phyloP scores from a whole-genome alignment of 1,284 basidiomycete genomes.

The Takashimella koratensis region DNA sequence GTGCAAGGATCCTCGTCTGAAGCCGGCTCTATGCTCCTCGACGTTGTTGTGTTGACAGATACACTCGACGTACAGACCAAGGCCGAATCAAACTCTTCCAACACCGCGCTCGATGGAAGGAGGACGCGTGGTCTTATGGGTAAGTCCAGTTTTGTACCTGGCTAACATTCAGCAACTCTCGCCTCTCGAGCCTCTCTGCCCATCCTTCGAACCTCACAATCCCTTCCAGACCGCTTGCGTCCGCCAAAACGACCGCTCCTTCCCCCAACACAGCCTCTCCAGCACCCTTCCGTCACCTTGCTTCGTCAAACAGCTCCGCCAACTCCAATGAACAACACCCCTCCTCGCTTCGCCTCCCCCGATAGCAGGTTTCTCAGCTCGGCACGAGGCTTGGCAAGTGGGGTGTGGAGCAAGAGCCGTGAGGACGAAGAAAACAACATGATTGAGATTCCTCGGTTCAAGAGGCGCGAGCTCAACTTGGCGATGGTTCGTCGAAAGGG shows the following conservation, averaged over 20 bases:
- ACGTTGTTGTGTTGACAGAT: too few species aligned
- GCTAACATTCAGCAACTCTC: not conserved
- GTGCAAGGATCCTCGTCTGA: too few species aligned
- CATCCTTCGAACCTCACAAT: not conserved
- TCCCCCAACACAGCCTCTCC: not conserved
- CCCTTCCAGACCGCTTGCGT: not conserved
- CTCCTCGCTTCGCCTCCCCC: not conserved
- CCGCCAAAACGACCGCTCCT: not conserved
- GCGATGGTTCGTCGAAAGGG: slow-evolving; percentile 24
- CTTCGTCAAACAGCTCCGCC: not conserved
- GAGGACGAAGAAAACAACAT: slow-evolving; percentile 8
- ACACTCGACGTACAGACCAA: too few species aligned
- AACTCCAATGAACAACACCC: not conserved
- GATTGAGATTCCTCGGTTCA: slow-evolving; percentile 44
- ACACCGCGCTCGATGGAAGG: too few species aligned
- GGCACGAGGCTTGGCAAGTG: not conserved
- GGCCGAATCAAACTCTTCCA: too few species aligned
- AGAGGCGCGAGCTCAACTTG: slow-evolving; percentile 36
- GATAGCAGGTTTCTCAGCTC: not conserved
- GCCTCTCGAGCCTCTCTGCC: not conserved
- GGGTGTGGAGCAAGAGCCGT: not conserved
- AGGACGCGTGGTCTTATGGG: too few species aligned
- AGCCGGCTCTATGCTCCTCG: too few species aligned
- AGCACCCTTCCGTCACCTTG: not conserved
- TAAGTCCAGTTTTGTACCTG: too few species aligned